Evolutionary conservation across 163 green algal genomes (phyloP), one percentile per base, ranked within the genome.

Genomic region (Coccomyxa subellipsoidea): DNA sequence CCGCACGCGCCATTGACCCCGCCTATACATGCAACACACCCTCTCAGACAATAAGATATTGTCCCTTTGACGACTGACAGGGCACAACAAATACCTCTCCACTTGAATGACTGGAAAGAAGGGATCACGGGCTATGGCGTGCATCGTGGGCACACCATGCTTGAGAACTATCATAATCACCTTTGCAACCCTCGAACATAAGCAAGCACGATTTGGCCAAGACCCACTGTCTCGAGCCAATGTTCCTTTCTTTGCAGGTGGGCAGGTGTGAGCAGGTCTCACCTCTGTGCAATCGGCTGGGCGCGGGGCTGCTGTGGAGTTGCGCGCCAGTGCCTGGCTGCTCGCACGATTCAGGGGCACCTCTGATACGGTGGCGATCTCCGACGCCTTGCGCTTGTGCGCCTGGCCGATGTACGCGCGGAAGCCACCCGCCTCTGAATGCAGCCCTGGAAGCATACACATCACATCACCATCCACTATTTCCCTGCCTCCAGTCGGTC

Each of bases 301-400:
- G n/a, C n/a, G n/a, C n/a, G n/a, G 15, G 21, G 47, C 47, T 27
- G 15, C 47, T 18, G 23, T 18, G 23, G 47, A 12, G 5, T 59
- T 59, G 47, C 47, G 47, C 66, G 66, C 66, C 66, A 73, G 2
- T 4, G 21, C 21, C 21, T n/a, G 18, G 66, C 66, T 73, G 8
- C 29, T 23, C 27, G 27, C 29, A 8, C n/a, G 27, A 23, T 8
- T 34, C 8, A 34, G 21, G n/a, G 66, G 66, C 66, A 23, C 27
- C 27, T 34, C n/a, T 32, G n/a, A 18, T 8, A 34, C 21, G 1
- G 27, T 73, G 66, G 29, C 66, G 4, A 73, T 73, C 32, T 77
- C 70, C 7, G 70, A 40, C 32, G 70, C 70, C 70, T 77, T 77
- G 70, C 70, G 70, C 70, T 77, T 77, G 70, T 40, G 66, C 66